Evolutionary conservation across 2,329 filamentous ascomycete genomes (phyloP), one percentile per base, ranked within the genome.

Genomic region (Ascochyta pisi): DNA sequence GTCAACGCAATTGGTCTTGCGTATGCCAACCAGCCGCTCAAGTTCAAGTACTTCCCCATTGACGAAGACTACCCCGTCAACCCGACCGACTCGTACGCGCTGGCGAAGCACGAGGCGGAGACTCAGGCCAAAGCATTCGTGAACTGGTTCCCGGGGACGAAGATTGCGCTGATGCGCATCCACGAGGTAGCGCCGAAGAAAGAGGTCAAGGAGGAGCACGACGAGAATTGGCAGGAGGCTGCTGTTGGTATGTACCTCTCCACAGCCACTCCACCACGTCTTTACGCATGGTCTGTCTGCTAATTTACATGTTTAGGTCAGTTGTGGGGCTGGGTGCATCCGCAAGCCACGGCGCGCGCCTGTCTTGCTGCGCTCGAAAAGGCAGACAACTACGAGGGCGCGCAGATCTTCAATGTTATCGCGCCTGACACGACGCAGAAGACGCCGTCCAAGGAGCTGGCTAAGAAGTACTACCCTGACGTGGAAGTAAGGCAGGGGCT

Each of bases 1-100:
- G 74, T 77, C 27, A 76, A 76, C 37, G 75, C 76, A 6, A 71
- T 77, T 19, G 75, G 75, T 0, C 68, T 78, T 1, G 75, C 75
- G 19, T 76, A 75, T 53, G 66, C 74, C 13, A 73, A 74, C 39
- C 73, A 64, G 42, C 71, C 73, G 19, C 56, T 75, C 15, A 54
- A 63, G 5, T 75, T 76, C 50, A 70, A 70, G 33, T 77, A 75
- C 54, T 76, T 77, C 51, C 75, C 74, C 23, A 65, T 77, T 24
- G 74, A 77, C 31, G 74, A 78, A 62, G 68, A 74, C 7, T 67
- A 67, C 22, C 67, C 70, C 1, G 57, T 57, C 13, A 64, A 62
- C 13, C 74, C 75, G 5, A 77, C 72, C 1, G 76, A 76, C 49
- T 49, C 70, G 0, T 76, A 77, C 46, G 73, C 73, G 4, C 64